A percentile compares a stretch with the other conserved stretches of the same genome.
phyloP scores from a whole-genome alignment of 192 early-diverging fungal genomes.

The Linnemannia exigua region DNA sequence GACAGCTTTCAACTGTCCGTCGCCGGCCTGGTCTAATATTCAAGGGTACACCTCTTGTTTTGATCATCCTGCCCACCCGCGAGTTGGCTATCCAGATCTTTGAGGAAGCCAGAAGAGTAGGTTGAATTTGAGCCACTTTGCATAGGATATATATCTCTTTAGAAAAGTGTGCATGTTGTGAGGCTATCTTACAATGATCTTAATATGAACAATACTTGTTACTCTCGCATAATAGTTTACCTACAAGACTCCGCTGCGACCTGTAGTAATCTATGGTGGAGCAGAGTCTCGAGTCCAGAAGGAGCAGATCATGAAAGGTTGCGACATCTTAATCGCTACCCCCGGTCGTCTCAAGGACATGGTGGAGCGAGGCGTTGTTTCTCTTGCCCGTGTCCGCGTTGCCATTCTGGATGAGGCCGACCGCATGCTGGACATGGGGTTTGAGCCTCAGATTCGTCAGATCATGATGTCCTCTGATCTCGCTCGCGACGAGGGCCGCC shows the following conservation, averaged over 20 bases:
- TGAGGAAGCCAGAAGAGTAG: slow-evolving; percentile 77
- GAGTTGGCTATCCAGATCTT: slow-evolving; percentile 89
- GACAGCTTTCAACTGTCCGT: slow-evolving; percentile 36
- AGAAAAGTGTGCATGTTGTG: slow-evolving; percentile 37
- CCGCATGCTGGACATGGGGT: slow-evolving; percentile 99
- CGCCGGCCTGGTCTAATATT: slow-evolving; percentile 44
- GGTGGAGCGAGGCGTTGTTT: slow-evolving; percentile 84
- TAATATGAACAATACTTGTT: slow-evolving; percentile 21
- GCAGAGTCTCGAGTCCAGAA: slow-evolving; percentile 84
- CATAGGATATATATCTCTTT: slow-evolving; percentile 66
- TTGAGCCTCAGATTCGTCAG: slow-evolving; percentile 91
- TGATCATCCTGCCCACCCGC: slow-evolving; percentile 86
- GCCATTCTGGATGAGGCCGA: slow-evolving; percentile 90
- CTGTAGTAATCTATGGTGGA: slow-evolving; percentile 94
- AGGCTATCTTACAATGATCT: too few relatives aligned
- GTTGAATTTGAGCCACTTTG: slow-evolving; percentile 7
- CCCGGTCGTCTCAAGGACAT: slow-evolving; percentile 95
- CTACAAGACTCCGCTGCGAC: slow-evolving; percentile 34
- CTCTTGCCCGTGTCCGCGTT: slow-evolving; percentile 78
- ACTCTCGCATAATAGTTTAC: slow-evolving; percentile 7
- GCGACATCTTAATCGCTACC: slow-evolving; percentile 94
- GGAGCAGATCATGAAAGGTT: slow-evolving; percentile 85
- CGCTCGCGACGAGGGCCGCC: slow-evolving; percentile 74
- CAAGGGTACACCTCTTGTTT: slow-evolving; percentile 71
- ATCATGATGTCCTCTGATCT: slow-evolving; percentile 88